Evolutionary conservation across 116 monocot genomes (phyloP), one percentile per base, ranked within the genome.

Genomic region (Dioscorea cayenensis): DNA sequence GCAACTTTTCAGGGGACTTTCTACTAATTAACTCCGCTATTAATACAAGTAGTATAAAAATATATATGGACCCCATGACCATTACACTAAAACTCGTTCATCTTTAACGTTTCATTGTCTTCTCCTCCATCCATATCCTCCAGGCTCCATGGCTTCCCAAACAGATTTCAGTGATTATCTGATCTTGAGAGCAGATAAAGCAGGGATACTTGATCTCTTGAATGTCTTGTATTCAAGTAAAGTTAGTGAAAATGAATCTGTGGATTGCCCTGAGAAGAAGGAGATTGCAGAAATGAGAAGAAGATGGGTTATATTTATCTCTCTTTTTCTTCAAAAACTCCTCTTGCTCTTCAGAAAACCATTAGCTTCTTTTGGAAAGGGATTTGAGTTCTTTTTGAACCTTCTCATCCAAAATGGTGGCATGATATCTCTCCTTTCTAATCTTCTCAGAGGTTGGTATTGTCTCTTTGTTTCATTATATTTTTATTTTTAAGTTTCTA

Each of bases 161-260:
- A 68, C 49, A 16, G 10, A 51, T 21, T 55, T 75, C 65, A 5
- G 76, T 28, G 76, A 92, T 50, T 89, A 84, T 64, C 28, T 95
- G 77, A 75, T 86, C 37, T 36, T 91, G 43, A 76, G 78, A 55
- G 91, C 95, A 22, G 86, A 95, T 36, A 82, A 81, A 21, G 91
- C 63, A 11, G 74, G 88, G 16, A 11, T 69, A 1, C 6, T 20
- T 5, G 89, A 85, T 66, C 81, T 87, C 61, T 32, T 85, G 63
- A 70, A 71, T 27, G 76, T 95, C 16, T 19, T 95, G 36, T 76
- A 35, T 19, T 80, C 91, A 0, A 64, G 79, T 22, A 60, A 85
- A 29, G 21, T 87, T 12, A 51, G 20, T 9, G 65, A 52, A 11
- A 92, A 76, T 62, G 55, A 14, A 0, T 71, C 70, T 0, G 52